Base-by-base conservation (phyloP, 2,329 filamentous ascomycete genomes). In the Fusarium camptoceras region DNA sequence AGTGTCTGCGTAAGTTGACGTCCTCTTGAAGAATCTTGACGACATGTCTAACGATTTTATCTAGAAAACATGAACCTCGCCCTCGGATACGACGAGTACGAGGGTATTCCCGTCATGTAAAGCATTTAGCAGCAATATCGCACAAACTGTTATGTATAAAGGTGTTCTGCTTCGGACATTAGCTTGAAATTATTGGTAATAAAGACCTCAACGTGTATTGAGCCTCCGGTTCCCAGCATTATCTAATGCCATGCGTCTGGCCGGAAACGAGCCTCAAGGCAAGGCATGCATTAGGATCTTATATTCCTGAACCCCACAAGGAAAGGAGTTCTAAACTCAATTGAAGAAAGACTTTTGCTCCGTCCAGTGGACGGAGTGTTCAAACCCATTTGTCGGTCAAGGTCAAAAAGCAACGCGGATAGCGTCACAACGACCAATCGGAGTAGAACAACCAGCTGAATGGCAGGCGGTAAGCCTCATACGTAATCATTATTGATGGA, bases 21-120 rank as follows among this genome's bases (percentile, higher is more conserved):
- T 14, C 8, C 6, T 9, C 7, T 22, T 12, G 15, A 8, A 22
- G 11, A 27, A 31, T 6, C 16, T 2, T 11, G 8, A 25, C 5
- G 7, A 5, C 5, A 16, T 34, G 10, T 31, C 58, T 64, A 50
- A 64, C 22, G 8, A 43, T 16, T n/a, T 8, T 24, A 2, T 15
- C 15, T 77, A 92, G 90, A 97, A 85, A 97, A 97, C 82, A 96
- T 97, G 93, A 97, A 97, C 81, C 85, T 97, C 62, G 91, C 93
- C n/a, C 86, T 97, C 14, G 94, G 94, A 47, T 97, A 95, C 78
- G 90, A 88, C 47, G 94, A 97, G 83, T 97, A 94, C 77, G 92
- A 97, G 78, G 94, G 94, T 42, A 97, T 97, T 72, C 93, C 93
- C 24, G 22, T 56, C 16, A 56, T 56, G 54, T 56, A 22, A 56